These are phyloP conservation scores for Malus sieversii DNA, from an alignment of 306 rosid species.

Conservation along the genomic window DNA sequence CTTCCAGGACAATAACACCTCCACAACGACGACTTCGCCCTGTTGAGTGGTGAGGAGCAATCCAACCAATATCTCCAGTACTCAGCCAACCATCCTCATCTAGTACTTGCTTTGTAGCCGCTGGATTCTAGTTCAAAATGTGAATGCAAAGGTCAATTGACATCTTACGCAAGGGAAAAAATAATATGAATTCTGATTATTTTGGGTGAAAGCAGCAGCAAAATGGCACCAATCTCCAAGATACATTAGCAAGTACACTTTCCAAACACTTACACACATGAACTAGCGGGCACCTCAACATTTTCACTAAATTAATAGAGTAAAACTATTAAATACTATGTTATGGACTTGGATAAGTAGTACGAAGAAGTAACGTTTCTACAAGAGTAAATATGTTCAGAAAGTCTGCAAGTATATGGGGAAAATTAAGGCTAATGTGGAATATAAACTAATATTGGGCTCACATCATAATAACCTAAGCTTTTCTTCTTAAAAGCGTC, in stretches of 20 bases:
- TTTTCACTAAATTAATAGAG: too few species aligned
- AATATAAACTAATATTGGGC: background rate
- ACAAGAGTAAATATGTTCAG: background rate
- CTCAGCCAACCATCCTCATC: constrained; percentile 77
- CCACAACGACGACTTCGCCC: constrained; percentile 71
- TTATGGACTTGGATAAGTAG: background rate
- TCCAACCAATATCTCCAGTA: constrained; percentile 93
- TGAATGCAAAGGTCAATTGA: constrained; percentile 2
- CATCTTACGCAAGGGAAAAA: background rate
- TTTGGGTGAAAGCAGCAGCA: too few species aligned
- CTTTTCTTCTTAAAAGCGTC: too few species aligned
- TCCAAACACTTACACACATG: too few species aligned
- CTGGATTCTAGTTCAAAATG: constrained; percentile 47
- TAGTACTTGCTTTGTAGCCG: constrained; percentile 60
- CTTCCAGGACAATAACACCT: constrained; percentile 73
- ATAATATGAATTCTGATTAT: background rate
- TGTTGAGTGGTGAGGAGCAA: constrained; percentile 63
- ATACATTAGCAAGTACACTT: too few species aligned
- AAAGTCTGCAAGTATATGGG: background rate
- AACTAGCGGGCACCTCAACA: too few species aligned
- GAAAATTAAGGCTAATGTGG: background rate
- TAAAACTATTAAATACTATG: too few species aligned
- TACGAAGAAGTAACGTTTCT: background rate
- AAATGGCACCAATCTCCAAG: too few species aligned
- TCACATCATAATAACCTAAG: background rate